These are phyloP conservation scores for Glonium stellatum DNA, from an alignment of 495 filamentous ascomycete species.

Conservation along the genomic window DNA sequence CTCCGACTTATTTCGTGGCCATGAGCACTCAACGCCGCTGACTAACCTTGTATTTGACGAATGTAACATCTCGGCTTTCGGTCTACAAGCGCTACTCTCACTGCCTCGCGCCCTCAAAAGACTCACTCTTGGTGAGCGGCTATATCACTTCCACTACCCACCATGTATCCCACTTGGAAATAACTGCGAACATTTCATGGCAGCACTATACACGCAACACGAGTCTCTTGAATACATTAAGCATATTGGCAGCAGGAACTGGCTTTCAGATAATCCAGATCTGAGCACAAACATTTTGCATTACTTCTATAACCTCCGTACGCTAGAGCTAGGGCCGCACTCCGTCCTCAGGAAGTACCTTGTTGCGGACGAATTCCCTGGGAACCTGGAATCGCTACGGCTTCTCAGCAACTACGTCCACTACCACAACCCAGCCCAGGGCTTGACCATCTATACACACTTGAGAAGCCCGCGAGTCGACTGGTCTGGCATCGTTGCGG, in stretches of 20 bases:
- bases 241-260: slow-evolving; percentile 8
- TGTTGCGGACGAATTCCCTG: neutral
- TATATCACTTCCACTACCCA: slow-evolving; percentile 11
- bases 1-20: neutral
- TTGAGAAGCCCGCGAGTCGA: neutral
- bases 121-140: slow-evolving; percentile 18
- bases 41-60: slow-evolving; percentile 18
- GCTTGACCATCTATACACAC: neutral
- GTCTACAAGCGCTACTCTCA: slow-evolving; percentile 12
- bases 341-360: slow-evolving; percentile 8
- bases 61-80: slow-evolving; percentile 21
- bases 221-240: slow-evolving; percentile 15
- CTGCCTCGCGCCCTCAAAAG: slow-evolving; percentile 21
- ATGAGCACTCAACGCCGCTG: slow-evolving; percentile 12
- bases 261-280: neutral
- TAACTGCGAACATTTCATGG: slow-evolving; percentile 9
- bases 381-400: slow-evolving; percentile 8
- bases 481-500: neutral
- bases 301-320: slow-evolving; percentile 2
- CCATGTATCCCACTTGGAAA: neutral
- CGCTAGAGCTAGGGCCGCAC: slow-evolving; percentile 12
- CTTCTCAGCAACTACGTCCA: slow-evolving; percentile 5
- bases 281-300: neutral
- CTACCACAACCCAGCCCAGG: neutral
- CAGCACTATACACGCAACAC: slow-evolving; percentile 12